Evolutionary conservation across 768 basidiomycete species (phyloP), one percentile per base, ranked within the genome.

Genomic region (Infundibulicybe gibba): DNA sequence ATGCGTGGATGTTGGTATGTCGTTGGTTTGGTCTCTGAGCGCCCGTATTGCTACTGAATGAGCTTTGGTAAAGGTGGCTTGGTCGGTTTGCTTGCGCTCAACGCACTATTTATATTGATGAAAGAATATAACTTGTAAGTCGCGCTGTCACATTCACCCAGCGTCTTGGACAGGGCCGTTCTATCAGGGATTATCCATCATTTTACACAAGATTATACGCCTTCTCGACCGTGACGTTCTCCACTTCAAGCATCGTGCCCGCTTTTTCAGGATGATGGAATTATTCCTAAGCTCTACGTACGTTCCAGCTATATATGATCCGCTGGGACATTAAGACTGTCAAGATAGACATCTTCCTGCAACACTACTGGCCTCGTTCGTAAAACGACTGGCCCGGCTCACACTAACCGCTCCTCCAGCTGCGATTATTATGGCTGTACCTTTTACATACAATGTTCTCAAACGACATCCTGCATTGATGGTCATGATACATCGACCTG

Each of bases 171-270:
- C 42, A 16, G 43, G 46, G 47, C 39, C 44, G 21, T 38, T 44
- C 44, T 38, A 15, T 2, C 58, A 97, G 95, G 9, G 97, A 99
- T 58, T 98, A 95, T 59, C 94, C 97, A 2, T 85, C 84, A 10
- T 97, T 99, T 68, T 99, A 97, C 68, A 87, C 85, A 5, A 84
- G 87, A 4, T 77, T 99, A 2, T 98, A 98, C 61, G 77, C 84
- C 1, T 89, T 97, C 77, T 98, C 15, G 89, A 95, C 60, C 77
- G 85, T 9, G 81, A 94, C 15, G 77, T 97, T 3, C 76, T 99
- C 6, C 95, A 98, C 57, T 78, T 90, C 43, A 95, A 92, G 59
- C 87, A 97, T 60, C 81, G 97, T 11, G 88, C 95, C 1, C 80
- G 95, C 35, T 98, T 99, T 70, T 97, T 99, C 76, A 81, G 95